Conservation (phyloP, 2,329 filamentous ascomycete genomes). For the Pseudogymnoascus sp. region DNA sequence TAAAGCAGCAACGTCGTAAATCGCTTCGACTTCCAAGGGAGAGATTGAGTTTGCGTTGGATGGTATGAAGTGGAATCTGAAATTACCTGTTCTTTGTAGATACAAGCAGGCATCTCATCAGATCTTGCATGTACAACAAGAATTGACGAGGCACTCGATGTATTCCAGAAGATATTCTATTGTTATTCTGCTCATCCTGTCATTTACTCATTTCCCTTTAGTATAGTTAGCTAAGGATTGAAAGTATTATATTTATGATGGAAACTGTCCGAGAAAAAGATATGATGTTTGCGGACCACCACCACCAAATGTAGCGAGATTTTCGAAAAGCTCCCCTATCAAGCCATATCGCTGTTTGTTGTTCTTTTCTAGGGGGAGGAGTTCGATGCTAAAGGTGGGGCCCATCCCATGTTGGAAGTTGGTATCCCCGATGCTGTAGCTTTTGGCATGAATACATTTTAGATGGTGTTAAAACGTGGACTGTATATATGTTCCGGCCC, state of each 20-base stretch:
- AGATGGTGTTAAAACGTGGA: neutral
- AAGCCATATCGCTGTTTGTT: too few species aligned
- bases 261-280: too few species aligned
- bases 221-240: neutral
- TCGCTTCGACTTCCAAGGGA: neutral
- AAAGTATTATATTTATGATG: neutral
- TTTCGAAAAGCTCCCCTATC: too few species aligned
- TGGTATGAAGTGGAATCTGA: neutral
- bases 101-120: neutral
- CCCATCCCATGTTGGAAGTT: too few species aligned
- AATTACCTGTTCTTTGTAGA: neutral
- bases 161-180: neutral
- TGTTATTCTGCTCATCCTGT: neutral
- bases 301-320: too few species aligned
- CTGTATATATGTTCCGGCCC: neutral
- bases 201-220: neutral
- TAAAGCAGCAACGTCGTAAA: neutral
- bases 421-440: too few species aligned
- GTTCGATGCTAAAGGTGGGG: too few species aligned
- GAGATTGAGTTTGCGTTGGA: neutral
- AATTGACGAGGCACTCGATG: neutral
- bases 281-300: too few species aligned
- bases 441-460: too few species aligned
- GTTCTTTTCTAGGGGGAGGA: too few species aligned
- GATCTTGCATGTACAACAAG: neutral